A percentile compares a stretch with the other conserved stretches of the same genome.
Conservation (phyloP, 2,329 filamentous ascomycete species). For the Leptoxyphium fumago region DNA sequence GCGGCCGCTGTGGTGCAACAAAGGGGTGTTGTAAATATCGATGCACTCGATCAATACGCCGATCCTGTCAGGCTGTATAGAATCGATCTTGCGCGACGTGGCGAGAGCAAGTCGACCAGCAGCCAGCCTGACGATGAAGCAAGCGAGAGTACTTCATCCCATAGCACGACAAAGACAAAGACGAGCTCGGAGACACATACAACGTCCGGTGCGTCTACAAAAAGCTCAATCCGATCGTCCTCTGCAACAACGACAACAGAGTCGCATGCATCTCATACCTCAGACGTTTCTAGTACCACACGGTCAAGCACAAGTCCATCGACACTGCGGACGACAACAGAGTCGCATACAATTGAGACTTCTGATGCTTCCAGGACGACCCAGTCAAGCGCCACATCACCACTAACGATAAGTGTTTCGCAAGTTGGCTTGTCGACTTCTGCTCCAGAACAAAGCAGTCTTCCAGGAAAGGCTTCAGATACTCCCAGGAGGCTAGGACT, state of each 20-base stretch:
- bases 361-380: neutral
- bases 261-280: neutral
- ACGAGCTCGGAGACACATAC: no score
- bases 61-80: no score
- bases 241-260: neutral
- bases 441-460: neutral
- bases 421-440: neutral
- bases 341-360: neutral
- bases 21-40: neutral
- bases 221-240: neutral
- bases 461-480: neutral
- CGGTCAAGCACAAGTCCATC: neutral
- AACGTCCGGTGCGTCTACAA: no score
- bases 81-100: no score
- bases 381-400: neutral
- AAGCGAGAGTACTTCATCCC: no score
- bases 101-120: no score
- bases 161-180: no score
- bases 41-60: neutral
- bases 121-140: no score
- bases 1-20: neutral
- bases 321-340: neutral
- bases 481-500: slow-evolving; percentile 1
- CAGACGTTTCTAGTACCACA: neutral
- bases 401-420: neutral